These are phyloP conservation scores for Basidiobolus meristosporus DNA, from an alignment of 371 early-diverging fungal genomes.

Conservation along the genomic window DNA sequence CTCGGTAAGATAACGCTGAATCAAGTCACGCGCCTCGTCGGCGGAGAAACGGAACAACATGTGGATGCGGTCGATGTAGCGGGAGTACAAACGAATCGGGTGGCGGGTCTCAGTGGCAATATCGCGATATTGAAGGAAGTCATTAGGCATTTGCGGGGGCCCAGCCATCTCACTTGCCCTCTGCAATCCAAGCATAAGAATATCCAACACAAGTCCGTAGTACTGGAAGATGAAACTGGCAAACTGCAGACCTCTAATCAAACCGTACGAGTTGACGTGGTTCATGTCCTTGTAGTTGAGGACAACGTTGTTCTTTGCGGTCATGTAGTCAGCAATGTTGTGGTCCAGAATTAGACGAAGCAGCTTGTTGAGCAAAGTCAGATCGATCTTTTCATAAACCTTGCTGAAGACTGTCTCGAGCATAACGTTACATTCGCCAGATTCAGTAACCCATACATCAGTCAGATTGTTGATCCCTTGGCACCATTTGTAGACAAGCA, in stretches of 20 bases:
- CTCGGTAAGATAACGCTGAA: constrained; percentile 91
- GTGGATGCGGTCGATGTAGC: constrained; percentile 86
- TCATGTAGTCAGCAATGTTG: constrained; percentile 97
- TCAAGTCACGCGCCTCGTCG: constrained; percentile 85
- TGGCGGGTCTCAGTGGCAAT: constrained; percentile 82
- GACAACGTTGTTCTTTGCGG: constrained; percentile 93
- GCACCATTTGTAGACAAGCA: constrained; percentile 95
- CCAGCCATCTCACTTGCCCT: constrained; percentile 95
- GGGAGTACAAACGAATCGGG: constrained; percentile 90
- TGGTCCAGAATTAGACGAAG: constrained; percentile 93
- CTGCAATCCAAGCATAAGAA: constrained; percentile 88
- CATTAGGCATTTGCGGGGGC: constrained; percentile 82
- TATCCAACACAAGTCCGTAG: constrained; percentile 91
- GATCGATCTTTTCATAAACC: constrained; percentile 92
- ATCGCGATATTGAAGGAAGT: constrained; percentile 91
- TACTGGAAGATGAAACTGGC: constrained; percentile 95
- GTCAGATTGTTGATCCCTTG: constrained; percentile 93
- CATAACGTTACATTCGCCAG: constrained; percentile 88
- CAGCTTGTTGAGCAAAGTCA: constrained; percentile 88
- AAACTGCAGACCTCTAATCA: constrained; percentile 97
- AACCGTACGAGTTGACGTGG: constrained; percentile 91
- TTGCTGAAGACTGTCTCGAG: constrained; percentile 83
- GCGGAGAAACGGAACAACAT: constrained; percentile 87
- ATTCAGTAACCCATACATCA: constrained; percentile 84
- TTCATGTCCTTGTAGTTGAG: constrained; percentile 99